A percentile compares a stretch with the other conserved stretches of the same genome.
Evolutionary conservation across 2,329 filamentous ascomycete species (phyloP).

Genomic region (Colletotrichum sp.): DNA sequence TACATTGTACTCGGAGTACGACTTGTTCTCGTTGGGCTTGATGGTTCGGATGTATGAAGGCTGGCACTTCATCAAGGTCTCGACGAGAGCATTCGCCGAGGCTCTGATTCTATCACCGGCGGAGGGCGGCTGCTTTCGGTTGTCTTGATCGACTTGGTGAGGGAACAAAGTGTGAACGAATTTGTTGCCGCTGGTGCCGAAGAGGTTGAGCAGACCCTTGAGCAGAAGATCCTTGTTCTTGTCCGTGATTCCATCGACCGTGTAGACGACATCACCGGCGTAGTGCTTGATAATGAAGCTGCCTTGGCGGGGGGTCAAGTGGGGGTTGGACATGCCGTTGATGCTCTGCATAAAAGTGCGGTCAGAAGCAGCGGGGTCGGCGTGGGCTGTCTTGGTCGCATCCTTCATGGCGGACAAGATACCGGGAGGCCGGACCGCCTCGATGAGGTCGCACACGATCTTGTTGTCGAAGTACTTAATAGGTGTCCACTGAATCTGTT

Average conservation of each 20-base stretch:
- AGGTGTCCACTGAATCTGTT: conserved; percentile 98
- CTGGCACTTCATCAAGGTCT: conserved; percentile 95
- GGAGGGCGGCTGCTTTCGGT: conserved; percentile 90
- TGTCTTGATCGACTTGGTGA: conserved; percentile 91
- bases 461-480: conserved; percentile 99
- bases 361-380: conserved; percentile 92
- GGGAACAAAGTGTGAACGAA: conserved; percentile 93
- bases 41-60: conserved; percentile 99
- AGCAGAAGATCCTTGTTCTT: conserved; percentile 99
- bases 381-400: conserved; percentile 97
- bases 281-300: conserved; percentile 99
- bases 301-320: conserved; percentile 90
- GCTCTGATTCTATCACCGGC: conserved; percentile 95
- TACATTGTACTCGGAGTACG: conserved; percentile 87
- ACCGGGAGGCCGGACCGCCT: conserved; percentile 87
- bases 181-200: conserved; percentile 80
- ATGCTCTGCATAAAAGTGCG: conserved; percentile 94
- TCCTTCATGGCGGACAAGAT: conserved; percentile 97
- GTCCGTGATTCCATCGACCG: conserved; percentile 95
- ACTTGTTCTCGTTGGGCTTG: conserved; percentile 99
- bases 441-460: conserved; percentile 96
- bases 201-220: conserved; percentile 89
- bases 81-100: conserved; percentile 93
- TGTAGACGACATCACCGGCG: conserved; percentile 94
- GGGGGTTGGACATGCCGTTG: conserved; percentile 88